These are phyloP conservation scores for Daldinia eschscholtzii DNA, from an alignment of 2,329 filamentous ascomycete genomes.

Conservation along the genomic window DNA sequence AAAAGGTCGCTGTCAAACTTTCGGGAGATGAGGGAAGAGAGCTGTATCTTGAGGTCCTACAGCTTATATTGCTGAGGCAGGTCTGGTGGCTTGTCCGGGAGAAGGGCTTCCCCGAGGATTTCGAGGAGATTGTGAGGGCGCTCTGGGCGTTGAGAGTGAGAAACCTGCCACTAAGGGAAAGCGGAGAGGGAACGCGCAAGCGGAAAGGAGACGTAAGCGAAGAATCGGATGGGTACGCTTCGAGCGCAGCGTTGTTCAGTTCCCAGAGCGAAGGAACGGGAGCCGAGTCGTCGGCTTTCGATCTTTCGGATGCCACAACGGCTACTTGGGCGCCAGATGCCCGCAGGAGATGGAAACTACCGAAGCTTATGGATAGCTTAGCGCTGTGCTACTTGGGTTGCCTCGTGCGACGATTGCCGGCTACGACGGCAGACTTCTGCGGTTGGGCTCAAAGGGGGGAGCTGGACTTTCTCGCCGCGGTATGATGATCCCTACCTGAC, in stretches of 20 bases:
- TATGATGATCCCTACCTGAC: slow-evolving; percentile 57
- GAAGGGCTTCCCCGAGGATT: slow-evolving; percentile 75
- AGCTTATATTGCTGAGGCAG: slow-evolving; percentile 87
- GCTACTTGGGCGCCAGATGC: slow-evolving; percentile 60
- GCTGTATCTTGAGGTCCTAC: slow-evolving; percentile 85
- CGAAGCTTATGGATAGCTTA: slow-evolving; percentile 80
- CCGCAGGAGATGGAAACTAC: slow-evolving; percentile 66
- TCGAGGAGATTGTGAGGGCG: slow-evolving; percentile 84
- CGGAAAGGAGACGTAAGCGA: slow-evolving; percentile 45
- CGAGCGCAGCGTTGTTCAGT: slow-evolving; percentile 65
- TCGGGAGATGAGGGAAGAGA: slow-evolving; percentile 77
- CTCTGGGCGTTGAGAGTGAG: slow-evolving; percentile 82
- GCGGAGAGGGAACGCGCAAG: slow-evolving; percentile 53
- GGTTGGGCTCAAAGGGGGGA: slow-evolving; percentile 75
- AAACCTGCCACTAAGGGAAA: slow-evolving; percentile 66
- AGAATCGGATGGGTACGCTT: slow-evolving; percentile 29
- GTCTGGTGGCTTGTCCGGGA: slow-evolving; percentile 77
- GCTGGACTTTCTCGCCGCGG: slow-evolving; percentile 78
- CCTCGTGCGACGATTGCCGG: slow-evolving; percentile 79
- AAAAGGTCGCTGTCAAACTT: slow-evolving; percentile 68
- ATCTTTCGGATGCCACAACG: slow-evolving; percentile 51
- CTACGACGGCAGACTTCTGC: slow-evolving; percentile 79
- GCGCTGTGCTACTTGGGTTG: slow-evolving; percentile 84
- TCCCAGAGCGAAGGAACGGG: slow-evolving; percentile 64
- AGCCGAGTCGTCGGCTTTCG: slow-evolving; percentile 45